Percentiles rank a stretch among this genome's conserved stretches.
phyloP scores from a whole-genome alignment of 2,329 filamentous ascomycete species.

The Fusarium nelsonii region DNA sequence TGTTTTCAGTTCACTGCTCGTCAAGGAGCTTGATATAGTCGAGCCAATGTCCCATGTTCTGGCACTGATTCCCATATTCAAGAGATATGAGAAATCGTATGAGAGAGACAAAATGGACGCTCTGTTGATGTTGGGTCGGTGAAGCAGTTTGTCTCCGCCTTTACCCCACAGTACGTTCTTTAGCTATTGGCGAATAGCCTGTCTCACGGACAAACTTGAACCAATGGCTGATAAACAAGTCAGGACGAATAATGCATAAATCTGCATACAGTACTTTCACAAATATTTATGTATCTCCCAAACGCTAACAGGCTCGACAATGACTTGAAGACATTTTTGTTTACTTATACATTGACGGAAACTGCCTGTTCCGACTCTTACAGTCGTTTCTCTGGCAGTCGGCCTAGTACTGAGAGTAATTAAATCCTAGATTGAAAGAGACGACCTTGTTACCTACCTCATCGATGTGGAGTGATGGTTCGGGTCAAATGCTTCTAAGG shows the following conservation, averaged over 20 bases:
- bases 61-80: neutral
- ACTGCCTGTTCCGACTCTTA: too few species aligned
- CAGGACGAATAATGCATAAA: neutral
- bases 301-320: neutral
- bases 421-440: too few species aligned
- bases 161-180: neutral
- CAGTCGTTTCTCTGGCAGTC: too few species aligned
- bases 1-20: neutral
- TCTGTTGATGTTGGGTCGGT: neutral
- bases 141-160: neutral
- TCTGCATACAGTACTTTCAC: neutral
- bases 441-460: too few species aligned
- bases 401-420: too few species aligned
- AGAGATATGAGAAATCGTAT: neutral
- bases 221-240: conserved; percentile 4
- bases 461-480: too few species aligned
- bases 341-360: too few species aligned
- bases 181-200: neutral
- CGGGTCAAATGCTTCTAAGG: too few species aligned
- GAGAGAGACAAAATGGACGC: neutral
- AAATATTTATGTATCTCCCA: neutral
- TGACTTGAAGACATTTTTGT: neutral
- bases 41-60: conserved; percentile 1
- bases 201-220: neutral
- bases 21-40: neutral